Conservation (phyloP, 148 eudicot species). For the Cornus florida region DNA sequence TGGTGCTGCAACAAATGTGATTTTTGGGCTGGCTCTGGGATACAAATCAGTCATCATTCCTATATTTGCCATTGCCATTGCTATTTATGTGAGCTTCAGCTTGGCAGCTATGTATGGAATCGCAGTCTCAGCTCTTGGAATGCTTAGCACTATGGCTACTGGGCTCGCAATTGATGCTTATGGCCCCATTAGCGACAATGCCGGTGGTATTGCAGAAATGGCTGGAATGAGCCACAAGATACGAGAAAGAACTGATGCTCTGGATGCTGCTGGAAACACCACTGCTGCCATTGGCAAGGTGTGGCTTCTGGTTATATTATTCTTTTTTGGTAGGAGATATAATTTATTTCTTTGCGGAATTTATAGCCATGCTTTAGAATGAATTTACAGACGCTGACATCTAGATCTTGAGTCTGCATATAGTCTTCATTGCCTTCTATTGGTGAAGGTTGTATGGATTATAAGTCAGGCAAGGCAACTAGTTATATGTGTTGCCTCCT, state of each 20-base stretch:
- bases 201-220: slow-evolving; percentile 22
- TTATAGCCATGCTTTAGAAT: not conserved
- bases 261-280: slow-evolving; percentile 22
- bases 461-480: too few species aligned
- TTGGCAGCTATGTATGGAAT: slow-evolving; percentile 25
- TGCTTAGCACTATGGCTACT: slow-evolving; percentile 21
- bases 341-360: not conserved
- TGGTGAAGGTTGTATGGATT: not conserved
- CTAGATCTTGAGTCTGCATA: not conserved
- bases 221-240: slow-evolving; percentile 22
- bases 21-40: slow-evolving; percentile 25
- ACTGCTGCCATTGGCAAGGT: slow-evolving; percentile 24
- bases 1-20: slow-evolving; percentile 31
- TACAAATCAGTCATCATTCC: slow-evolving; percentile 31
- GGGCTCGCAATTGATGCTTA: slow-evolving; percentile 20
- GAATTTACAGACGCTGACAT: not conserved
- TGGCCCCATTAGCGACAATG: slow-evolving; percentile 20
- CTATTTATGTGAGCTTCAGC: slow-evolving; percentile 25
- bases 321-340: not conserved
- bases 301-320: not conserved
- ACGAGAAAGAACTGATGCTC: slow-evolving; percentile 19
- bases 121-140: slow-evolving; percentile 17
- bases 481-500: too few species aligned
- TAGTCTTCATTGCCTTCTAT: not conserved
- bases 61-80: slow-evolving; percentile 21